A percentile compares a stretch with the other conserved stretches of the same genome.
These are phyloP conservation scores for Pleurotus djamor DNA, from an alignment of 768 basidiomycete species.

Conservation along the genomic window DNA sequence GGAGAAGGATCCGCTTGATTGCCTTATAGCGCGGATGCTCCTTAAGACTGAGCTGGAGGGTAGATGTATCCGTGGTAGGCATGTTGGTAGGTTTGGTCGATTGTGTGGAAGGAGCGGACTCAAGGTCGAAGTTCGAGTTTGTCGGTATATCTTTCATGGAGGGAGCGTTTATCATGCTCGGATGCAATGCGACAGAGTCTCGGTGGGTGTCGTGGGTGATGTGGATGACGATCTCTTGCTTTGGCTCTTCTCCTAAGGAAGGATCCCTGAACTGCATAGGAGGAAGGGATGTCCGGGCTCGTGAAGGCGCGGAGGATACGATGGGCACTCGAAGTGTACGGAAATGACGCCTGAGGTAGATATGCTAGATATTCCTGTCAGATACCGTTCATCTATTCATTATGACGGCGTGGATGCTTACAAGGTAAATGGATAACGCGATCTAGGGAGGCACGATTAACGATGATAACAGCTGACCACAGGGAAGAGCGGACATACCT, in stretches of 20 bases:
- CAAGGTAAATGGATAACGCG: constrained; percentile 4
- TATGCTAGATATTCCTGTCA: neutral
- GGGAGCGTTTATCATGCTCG: neutral
- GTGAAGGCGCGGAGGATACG: neutral
- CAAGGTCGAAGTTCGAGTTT: neutral
- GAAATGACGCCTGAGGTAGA: constrained; percentile 1
- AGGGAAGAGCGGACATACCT: constrained; percentile 17
- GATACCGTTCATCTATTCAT: neutral
- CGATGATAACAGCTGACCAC: constrained; percentile 1
- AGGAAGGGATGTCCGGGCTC: neutral
- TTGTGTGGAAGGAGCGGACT: neutral
- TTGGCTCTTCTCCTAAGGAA: neutral
- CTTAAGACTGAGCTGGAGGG: neutral
- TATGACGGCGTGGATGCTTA: neutral
- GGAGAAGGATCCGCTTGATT: constrained; percentile 6
- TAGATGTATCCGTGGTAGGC: neutral
- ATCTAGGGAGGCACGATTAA: constrained; percentile 4
- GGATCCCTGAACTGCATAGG: neutral
- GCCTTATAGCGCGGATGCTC: neutral
- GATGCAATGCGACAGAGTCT: neutral
- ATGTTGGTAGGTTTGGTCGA: neutral
- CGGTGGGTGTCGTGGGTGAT: constrained; percentile 5
- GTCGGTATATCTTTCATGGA: neutral
- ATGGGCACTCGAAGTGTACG: neutral
- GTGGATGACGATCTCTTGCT: constrained; percentile 6